A percentile compares a stretch with the other conserved stretches of the same genome.
Evolutionary conservation across 352 stramenopile genomes (phyloP).

Genomic region (Globisporangium nagaii): DNA sequence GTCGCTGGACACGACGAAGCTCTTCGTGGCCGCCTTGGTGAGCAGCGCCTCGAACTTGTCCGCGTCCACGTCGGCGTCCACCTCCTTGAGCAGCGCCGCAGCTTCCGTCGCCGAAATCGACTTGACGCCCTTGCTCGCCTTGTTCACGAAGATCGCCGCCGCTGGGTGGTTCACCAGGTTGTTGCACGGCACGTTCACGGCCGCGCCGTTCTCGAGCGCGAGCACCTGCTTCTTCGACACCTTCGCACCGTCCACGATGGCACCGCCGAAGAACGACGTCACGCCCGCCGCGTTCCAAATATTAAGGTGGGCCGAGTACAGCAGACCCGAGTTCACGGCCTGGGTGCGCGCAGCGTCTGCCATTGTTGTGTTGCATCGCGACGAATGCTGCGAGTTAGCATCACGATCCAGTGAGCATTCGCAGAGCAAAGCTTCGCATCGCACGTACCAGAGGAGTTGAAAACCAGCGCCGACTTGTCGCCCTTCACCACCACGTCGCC

Average conservation of each 20-base stretch:
- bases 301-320: conserved; percentile 65
- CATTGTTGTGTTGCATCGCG: too few relatives aligned
- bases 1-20: conserved; percentile 59
- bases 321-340: conserved; percentile 50
- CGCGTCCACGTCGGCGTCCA: conserved; percentile 37
- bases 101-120: conserved; percentile 51
- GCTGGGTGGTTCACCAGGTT: conserved; percentile 65
- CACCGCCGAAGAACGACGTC: conserved; percentile 68
- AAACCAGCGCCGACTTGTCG: conserved; percentile 64
- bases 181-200: conserved; percentile 72
- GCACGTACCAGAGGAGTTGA: conserved; percentile 51
- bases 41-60: conserved; percentile 68
- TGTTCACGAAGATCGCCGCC: conserved; percentile 63
- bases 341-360: conserved; percentile 45
- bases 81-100: conserved; percentile 36
- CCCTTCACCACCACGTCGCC: conserved; percentile 54
- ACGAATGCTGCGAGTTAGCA: too few relatives aligned
- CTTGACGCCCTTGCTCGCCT: conserved; percentile 51
- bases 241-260: conserved; percentile 45
- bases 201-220: conserved; percentile 32
- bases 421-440: too few relatives aligned
- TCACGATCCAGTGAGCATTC: too few relatives aligned
- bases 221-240: conserved; percentile 61
- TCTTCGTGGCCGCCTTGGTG: conserved; percentile 55
- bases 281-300: conserved; percentile 68